These are phyloP conservation scores for Rhizopus arrhizus DNA, from an alignment of 371 early-diverging fungal species.

Conservation along the genomic window DNA sequence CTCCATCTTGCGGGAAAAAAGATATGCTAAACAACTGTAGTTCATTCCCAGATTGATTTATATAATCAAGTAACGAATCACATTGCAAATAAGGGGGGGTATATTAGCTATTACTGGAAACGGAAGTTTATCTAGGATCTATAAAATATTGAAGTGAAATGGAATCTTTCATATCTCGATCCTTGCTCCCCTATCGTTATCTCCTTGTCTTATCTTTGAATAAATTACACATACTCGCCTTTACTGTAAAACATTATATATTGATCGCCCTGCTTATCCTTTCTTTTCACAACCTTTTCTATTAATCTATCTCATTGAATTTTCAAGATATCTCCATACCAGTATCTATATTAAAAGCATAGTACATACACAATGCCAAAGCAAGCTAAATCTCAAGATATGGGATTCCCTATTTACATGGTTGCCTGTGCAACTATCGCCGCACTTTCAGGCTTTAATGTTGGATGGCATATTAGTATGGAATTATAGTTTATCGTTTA, in stretches of 20 bases:
- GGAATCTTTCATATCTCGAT: neutral
- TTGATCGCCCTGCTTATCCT: neutral
- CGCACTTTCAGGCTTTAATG: slow-evolving; percentile 47
- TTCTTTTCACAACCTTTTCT: slow-evolving; percentile 8
- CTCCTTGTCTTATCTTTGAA: slow-evolving; percentile 14
- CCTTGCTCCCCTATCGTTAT: slow-evolving; percentile 9
- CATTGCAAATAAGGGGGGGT: slow-evolving; percentile 15
- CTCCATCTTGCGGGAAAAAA: neutral
- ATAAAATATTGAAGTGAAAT: slow-evolving; percentile 13
- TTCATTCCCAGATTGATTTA: slow-evolving; percentile 1
- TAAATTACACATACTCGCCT: neutral
- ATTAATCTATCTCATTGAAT: neutral
- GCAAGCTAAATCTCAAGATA: slow-evolving; percentile 36
- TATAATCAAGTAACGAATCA: slow-evolving; percentile 22
- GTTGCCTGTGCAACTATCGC: slow-evolving; percentile 41
- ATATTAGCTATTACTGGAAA: slow-evolving; percentile 23
- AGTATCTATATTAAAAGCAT: neutral
- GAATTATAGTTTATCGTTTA: neutral
- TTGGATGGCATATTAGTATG: slow-evolving; percentile 52
- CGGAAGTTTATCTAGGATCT: slow-evolving; percentile 4
- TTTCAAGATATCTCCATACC: neutral
- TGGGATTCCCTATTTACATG: slow-evolving; percentile 43
- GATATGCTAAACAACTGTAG: neutral
- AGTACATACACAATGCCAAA: slow-evolving; percentile 20
- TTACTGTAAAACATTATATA: slow-evolving; percentile 1